Evolutionary conservation across 2,329 filamentous ascomycete genomes (phyloP), one percentile per base, ranked within the genome.

Genomic region (Aspergillus chevalieri): DNA sequence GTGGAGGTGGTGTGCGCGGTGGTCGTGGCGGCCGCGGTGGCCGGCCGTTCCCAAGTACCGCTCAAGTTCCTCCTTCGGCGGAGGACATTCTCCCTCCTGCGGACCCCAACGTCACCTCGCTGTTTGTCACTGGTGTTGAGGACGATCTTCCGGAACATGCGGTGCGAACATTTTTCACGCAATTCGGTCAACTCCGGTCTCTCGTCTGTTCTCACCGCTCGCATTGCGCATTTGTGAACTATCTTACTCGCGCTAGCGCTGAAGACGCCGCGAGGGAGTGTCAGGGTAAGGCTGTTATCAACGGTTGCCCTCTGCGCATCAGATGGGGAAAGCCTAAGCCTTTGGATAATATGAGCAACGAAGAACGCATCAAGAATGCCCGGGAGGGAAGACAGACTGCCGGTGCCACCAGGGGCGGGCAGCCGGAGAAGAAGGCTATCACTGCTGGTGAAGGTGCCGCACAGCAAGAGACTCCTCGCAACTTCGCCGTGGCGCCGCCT

Each of bases 141-240:
- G 93, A 98, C 65, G 93, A 98, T 62, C 77, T 98, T 6, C 91
- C 92, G 2, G 93, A 98, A 69, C 85, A 91, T 70, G 90, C 91
- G 62, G 78, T 98, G 22, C 87, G 93, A 44, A 86, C 89, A 2
- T 93, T 94, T 69, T 98, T 98, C 75, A 83, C 89, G 52, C 81
- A 82, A 15, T 90, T 91, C 61, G 93, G 93, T 55, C 89, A 92
- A 64, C 85, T 98, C 52, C 88, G 93, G 61, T 96, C 90, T 22
- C 74, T 98, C 14, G 86, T 98, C 34, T 97, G 93, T 70, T 96
- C 91, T 6, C 93, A 98, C 73, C 90, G 95, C 75, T 92, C 92
- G 14, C 93, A 97, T 65, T 97, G 91, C 68, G 93, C 93, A 1
- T 98, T 97, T 65, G 78, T 98, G 72, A 98, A 98, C 72, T 98